These are phyloP conservation scores for Trichopus zeylanicus DNA, from an alignment of 116 monocot genomes.

Conservation along the genomic window DNA sequence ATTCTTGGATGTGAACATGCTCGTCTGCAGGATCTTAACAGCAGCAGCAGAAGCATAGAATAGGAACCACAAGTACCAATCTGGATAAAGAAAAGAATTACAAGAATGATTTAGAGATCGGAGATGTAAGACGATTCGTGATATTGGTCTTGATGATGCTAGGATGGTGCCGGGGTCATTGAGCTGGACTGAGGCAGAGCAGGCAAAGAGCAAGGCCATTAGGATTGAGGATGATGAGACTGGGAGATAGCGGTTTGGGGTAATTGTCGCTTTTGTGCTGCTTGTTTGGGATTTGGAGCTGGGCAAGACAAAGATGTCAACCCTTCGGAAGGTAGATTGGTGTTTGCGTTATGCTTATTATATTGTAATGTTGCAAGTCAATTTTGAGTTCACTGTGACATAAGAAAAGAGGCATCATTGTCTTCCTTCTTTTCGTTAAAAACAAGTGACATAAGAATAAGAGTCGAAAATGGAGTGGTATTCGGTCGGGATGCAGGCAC, in stretches of 20 bases:
- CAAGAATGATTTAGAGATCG: not conserved
- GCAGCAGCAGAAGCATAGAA: slow-evolving; percentile 42
- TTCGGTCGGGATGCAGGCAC: no score
- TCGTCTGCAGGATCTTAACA: slow-evolving; percentile 31
- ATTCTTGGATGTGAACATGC: slow-evolving; percentile 5
- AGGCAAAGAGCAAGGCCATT: slow-evolving; percentile 54
- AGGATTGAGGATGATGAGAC: slow-evolving; percentile 30
- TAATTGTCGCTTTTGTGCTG: slow-evolving; percentile 9
- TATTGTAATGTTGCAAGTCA: no score
- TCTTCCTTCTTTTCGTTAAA: no score
- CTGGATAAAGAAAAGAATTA: slow-evolving; percentile 18
- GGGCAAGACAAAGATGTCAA: not conserved
- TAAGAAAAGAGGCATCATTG: no score
- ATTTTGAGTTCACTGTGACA: no score
- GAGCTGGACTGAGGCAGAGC: slow-evolving; percentile 62
- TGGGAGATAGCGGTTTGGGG: slow-evolving; percentile 10
- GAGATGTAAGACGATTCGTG: not conserved
- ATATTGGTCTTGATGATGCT: not conserved
- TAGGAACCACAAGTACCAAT: slow-evolving; percentile 74
- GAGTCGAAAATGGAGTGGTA: no score
- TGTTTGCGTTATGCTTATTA: no score
- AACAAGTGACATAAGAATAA: no score
- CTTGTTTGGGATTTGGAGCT: not conserved
- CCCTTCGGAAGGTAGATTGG: no score
- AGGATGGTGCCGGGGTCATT: slow-evolving; percentile 43